Evolutionary conservation across 1,284 basidiomycete species (phyloP).

Genomic region (Pseudozyma thailandica): DNA sequence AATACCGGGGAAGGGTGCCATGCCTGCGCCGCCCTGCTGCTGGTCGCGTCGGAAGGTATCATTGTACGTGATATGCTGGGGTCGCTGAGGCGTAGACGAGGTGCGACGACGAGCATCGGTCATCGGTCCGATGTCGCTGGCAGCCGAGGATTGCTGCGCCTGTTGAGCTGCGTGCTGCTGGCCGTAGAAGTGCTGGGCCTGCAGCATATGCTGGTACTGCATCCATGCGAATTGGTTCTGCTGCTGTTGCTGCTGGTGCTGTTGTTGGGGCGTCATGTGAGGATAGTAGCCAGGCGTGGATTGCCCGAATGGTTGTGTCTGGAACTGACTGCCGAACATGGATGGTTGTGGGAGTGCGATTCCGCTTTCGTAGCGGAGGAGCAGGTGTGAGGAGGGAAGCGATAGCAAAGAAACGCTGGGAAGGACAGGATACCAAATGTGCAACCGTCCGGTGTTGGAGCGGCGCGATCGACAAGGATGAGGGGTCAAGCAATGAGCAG

Average conservation of each 20-base stretch:
- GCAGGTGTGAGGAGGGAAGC: neutral
- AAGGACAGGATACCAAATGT: too few species aligned
- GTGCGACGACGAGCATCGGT: conserved; percentile 53
- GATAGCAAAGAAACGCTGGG: neutral
- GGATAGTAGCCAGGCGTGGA: conserved; percentile 54
- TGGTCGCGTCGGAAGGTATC: conserved; percentile 55
- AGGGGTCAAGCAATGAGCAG: too few species aligned
- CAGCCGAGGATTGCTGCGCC: conserved; percentile 12
- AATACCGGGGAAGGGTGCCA: conserved; percentile 39
- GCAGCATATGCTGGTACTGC: conserved; percentile 62
- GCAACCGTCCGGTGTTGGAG: too few species aligned
- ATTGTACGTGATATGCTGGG: conserved; percentile 55
- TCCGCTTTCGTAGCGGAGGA: neutral
- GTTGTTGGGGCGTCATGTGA: conserved; percentile 37
- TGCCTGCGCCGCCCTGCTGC: conserved; percentile 18
- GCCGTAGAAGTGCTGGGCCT: conserved; percentile 47
- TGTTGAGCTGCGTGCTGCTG: conserved; percentile 40
- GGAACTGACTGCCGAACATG: conserved; percentile 52
- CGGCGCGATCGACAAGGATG: too few species aligned
- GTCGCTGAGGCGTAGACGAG: conserved; percentile 60
- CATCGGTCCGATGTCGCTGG: conserved; percentile 21
- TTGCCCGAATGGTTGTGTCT: conserved; percentile 53
- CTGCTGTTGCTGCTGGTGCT: conserved; percentile 44
- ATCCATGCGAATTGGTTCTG: conserved; percentile 57
- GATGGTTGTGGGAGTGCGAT: conserved; percentile 1